A percentile compares a stretch with the other conserved stretches of the same genome.
Conservation (phyloP, 1,284 basidiomycete species). For the Schizophyllum commune region DNA sequence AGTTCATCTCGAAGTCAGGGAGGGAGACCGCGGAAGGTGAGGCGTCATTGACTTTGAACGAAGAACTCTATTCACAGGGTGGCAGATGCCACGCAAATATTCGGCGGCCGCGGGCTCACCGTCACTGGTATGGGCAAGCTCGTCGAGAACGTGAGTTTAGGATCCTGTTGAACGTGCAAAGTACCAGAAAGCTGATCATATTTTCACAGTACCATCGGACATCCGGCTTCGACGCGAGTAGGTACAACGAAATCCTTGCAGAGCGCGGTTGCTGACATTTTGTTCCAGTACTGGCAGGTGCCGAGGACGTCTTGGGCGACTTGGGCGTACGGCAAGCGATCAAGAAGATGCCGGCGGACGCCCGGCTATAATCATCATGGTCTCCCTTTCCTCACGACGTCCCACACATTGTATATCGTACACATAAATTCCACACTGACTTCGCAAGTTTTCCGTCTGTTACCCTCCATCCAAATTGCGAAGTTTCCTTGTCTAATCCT, state of each 20-base stretch:
- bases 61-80: too few species aligned
- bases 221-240: conserved; percentile 47
- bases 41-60: too few species aligned
- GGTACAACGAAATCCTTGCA: too few species aligned
- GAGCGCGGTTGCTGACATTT: too few species aligned
- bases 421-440: too few species aligned
- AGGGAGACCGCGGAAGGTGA: conserved; percentile 63
- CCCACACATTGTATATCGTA: too few species aligned
- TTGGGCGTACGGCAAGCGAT: conserved; percentile 62
- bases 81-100: conserved; percentile 52
- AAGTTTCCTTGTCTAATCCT: not conserved
- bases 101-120: conserved; percentile 57
- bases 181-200: too few species aligned
- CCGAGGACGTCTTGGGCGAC: conserved; percentile 59
- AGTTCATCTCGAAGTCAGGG: conserved; percentile 61
- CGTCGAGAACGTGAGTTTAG: conserved; percentile 53
- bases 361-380: conserved; percentile 30
- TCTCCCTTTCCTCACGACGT: too few species aligned
- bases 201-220: conserved; percentile 38
- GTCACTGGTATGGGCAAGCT: conserved; percentile 59
- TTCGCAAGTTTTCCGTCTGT: too few species aligned
- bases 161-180: too few species aligned
- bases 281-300: conserved; percentile 45
- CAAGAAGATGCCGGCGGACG: conserved; percentile 53
- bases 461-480: too few species aligned